phyloP scores from a whole-genome alignment of 441 rosid genomes.

The Pelargonium exstipulatum region DNA sequence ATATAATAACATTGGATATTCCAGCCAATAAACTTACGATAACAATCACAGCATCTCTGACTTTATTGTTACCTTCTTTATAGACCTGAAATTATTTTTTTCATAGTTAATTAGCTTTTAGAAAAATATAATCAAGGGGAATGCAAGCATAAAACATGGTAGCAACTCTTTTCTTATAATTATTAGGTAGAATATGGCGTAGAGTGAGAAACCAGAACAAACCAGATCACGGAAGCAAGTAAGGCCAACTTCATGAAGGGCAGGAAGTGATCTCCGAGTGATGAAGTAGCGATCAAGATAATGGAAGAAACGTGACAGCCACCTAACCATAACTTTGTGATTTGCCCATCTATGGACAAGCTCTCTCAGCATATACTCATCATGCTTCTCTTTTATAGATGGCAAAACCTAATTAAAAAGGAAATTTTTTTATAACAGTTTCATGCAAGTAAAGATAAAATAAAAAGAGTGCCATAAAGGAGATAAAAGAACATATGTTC shows the following conservation, averaged over 20 bases:
- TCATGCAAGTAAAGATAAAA: neutral
- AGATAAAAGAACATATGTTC: too few species aligned
- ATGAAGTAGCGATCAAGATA: slow-evolving; percentile 46
- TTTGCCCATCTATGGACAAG: slow-evolving; percentile 45
- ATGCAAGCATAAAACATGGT: neutral
- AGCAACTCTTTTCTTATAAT: too few species aligned
- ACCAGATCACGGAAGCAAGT: slow-evolving; percentile 36
- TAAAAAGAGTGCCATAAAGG: neutral
- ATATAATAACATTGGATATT: neutral
- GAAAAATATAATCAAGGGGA: neutral
- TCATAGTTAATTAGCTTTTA: neutral
- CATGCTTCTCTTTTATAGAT: slow-evolving; percentile 40
- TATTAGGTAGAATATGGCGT: too few species aligned
- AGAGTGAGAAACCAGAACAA: slow-evolving; percentile 2
- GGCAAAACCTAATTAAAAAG: slow-evolving; percentile 34
- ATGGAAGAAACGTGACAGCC: slow-evolving; percentile 46
- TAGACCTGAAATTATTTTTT: slow-evolving; percentile 33
- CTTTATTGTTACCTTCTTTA: slow-evolving; percentile 27
- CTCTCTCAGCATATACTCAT: slow-evolving; percentile 48
- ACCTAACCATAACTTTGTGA: slow-evolving; percentile 48
- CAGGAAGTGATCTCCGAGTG: slow-evolving; percentile 35
- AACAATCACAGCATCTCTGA: slow-evolving; percentile 43
- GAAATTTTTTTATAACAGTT: neutral
- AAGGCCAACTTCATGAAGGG: slow-evolving; percentile 46
- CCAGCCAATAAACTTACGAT: slow-evolving; percentile 25